Base-by-base conservation (phyloP, 2,329 filamentous ascomycete genomes). In the Gnomoniopsis sp. region DNA sequence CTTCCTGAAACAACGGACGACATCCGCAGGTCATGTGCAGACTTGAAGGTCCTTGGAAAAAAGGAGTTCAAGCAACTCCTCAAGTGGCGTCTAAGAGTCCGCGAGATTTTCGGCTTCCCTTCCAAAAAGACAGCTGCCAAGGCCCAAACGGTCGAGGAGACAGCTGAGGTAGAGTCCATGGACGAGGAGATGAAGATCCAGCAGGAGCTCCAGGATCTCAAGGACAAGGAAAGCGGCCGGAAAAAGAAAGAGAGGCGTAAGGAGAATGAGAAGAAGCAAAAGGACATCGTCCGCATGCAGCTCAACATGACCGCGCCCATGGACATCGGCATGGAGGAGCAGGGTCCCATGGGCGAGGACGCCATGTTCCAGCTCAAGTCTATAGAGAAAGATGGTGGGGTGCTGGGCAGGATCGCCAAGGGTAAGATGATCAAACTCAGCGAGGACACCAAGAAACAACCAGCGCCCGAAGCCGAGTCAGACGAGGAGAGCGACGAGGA, bases 301-400 rank as follows among this genome's bases (percentile, higher is more conserved):
- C 86, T 99, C 78, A 88, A 97, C 76, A 99, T 99, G 95, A 88
- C 88, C 2, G 90, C 92, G 0, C 95, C 95, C 8, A 95, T 91
- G 80, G 95, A 99, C 64, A 96, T 99, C 63, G 95, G 95, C 68
- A 84, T 96, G 76, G 95, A 96, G 70, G 91, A 95, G 73, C 77
- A 84, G 23, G 91, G 91, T 0, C 89, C 90, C 0, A 79, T 84
- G 52, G 93, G 91, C 23, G 87, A 91, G 46, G 90, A 91, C 49
- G 80, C 90, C 30, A 95, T 96, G 79, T 99, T 99, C 71, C 86
- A 86, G 2, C 81, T 98, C 49, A 96, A 92, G 72, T 78, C 86
- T 10, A 83, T 96, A 48, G 91, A 97, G 70, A 89, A 90, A 71
- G 84, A 86, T 19, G 54, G 58, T 4, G 85, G 87, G 49, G 88